Conservation (phyloP, 202 grass and related monocot species). For the Setaria viridis region DNA sequence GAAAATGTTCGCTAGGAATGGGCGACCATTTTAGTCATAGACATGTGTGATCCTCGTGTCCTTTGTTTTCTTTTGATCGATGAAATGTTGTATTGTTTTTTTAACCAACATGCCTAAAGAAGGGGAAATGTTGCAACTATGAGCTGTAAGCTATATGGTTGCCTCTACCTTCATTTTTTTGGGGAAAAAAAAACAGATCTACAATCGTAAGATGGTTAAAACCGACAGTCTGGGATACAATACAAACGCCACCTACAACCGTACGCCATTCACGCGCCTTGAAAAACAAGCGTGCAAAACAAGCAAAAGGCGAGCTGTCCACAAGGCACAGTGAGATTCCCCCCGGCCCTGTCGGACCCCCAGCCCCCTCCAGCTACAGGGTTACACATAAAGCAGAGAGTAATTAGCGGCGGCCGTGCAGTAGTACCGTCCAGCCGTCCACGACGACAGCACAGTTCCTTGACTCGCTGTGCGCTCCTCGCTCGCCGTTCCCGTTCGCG, state of each 20-base stretch:
- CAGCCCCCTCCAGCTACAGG: not conserved
- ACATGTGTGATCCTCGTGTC: too few relatives aligned
- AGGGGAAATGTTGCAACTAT: not conserved
- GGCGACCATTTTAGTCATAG: too few relatives aligned
- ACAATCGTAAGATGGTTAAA: not conserved
- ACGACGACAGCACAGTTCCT: not conserved
- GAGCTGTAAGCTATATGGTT: not conserved
- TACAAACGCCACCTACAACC: not conserved
- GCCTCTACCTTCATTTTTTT: too few relatives aligned
- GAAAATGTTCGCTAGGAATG: not conserved
- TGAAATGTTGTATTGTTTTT: not conserved
- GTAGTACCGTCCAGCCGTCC: not conserved
- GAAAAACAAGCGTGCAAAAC: not conserved
- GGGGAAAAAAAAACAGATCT: not conserved
- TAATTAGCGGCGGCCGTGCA: slow-evolving; percentile 30
- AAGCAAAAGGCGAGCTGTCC: slow-evolving; percentile 34
- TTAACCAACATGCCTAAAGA: not conserved
- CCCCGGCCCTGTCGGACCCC: not conserved
- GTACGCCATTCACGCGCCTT: slow-evolving; percentile 5
- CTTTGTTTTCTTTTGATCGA: not conserved
- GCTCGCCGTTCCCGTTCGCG: not conserved
- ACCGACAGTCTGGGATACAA: not conserved
- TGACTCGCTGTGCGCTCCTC: not conserved
- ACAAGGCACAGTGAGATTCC: slow-evolving; percentile 31
- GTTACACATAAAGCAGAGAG: not conserved